Conservation (phyloP, 805 yeast species). For the Lachancea lanzarotensis region DNA sequence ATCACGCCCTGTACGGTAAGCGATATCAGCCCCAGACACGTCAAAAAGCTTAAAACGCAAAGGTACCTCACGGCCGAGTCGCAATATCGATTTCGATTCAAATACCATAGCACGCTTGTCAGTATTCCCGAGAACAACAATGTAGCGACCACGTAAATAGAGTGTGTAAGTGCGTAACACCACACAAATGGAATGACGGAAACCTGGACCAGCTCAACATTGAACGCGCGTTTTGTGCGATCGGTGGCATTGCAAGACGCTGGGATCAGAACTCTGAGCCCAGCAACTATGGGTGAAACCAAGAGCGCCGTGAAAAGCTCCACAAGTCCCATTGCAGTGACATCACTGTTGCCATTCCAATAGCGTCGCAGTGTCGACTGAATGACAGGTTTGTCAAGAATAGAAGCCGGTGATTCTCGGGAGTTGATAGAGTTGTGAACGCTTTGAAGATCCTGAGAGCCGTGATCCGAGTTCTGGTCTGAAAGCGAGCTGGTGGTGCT, state of each 20-base stretch:
- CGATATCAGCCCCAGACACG: slow-evolving; percentile 65
- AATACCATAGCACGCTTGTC: background rate
- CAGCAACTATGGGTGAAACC: background rate
- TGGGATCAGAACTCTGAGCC: background rate
- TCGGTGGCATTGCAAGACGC: background rate
- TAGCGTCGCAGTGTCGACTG: background rate
- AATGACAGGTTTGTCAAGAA: slow-evolving; percentile 1
- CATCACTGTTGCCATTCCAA: background rate
- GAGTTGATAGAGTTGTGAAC: background rate
- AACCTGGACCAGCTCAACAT: background rate
- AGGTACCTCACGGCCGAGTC: background rate
- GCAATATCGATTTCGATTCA: background rate
- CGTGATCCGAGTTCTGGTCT: background rate
- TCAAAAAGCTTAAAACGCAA: slow-evolving; percentile 49
- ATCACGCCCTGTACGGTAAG: slow-evolving; percentile 41
- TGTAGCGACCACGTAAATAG: background rate
- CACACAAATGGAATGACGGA: background rate
- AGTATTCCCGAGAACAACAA: background rate
- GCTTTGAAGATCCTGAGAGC: background rate
- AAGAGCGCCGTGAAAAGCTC: slow-evolving; percentile 1
- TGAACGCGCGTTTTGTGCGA: background rate
- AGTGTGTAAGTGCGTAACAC: background rate
- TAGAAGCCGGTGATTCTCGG: background rate
- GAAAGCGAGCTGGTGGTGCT: slow-evolving; percentile 1
- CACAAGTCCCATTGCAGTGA: background rate